A percentile compares a stretch with the other conserved stretches of the same genome.
Evolutionary conservation across 2,329 filamentous ascomycete genomes (phyloP).

Genomic region (Claviceps arundinis): DNA sequence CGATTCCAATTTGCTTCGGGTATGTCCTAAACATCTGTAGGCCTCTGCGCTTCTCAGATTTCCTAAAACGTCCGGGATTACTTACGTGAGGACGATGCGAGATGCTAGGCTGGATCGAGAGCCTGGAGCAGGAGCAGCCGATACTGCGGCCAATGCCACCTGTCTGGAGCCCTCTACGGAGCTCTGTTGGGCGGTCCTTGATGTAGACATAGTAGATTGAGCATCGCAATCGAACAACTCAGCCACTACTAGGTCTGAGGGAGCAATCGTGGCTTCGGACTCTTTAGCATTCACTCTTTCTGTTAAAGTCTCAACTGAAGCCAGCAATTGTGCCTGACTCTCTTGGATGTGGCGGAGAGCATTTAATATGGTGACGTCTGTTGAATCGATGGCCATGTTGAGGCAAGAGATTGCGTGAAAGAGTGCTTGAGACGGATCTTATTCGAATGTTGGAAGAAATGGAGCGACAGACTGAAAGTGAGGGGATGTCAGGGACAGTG

Average conservation of each 20-base stretch:
- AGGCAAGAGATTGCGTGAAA: not conserved
- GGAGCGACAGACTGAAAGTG: too few species aligned
- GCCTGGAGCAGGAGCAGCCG: slow-evolving; percentile 10
- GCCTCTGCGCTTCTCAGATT: not conserved
- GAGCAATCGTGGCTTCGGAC: slow-evolving; percentile 3
- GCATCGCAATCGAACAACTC: not conserved
- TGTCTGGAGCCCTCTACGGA: not conserved
- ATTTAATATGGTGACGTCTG: slow-evolving; percentile 13
- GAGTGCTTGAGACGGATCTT: too few species aligned
- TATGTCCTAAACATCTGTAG: slow-evolving; percentile 47
- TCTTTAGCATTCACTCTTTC: slow-evolving; percentile 14
- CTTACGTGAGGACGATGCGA: slow-evolving; percentile 42
- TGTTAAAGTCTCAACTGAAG: slow-evolving; percentile 26
- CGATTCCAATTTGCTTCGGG: slow-evolving; percentile 85
- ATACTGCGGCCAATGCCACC: not conserved
- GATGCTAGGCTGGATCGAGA: slow-evolving; percentile 36
- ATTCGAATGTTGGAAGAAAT: not conserved
- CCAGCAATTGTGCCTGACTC: slow-evolving; percentile 27
- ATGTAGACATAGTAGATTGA: not conserved
- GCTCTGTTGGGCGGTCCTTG: not conserved
- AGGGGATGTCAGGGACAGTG: too few species aligned
- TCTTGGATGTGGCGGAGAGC: slow-evolving; percentile 28
- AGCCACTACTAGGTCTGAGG: not conserved
- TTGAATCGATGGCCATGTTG: not conserved
- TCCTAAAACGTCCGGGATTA: slow-evolving; percentile 5